Percentiles rank a stretch among this genome's conserved stretches.
phyloP scores from a whole-genome alignment of 164 flowering plant species.

The Aristolochia contorta region DNA sequence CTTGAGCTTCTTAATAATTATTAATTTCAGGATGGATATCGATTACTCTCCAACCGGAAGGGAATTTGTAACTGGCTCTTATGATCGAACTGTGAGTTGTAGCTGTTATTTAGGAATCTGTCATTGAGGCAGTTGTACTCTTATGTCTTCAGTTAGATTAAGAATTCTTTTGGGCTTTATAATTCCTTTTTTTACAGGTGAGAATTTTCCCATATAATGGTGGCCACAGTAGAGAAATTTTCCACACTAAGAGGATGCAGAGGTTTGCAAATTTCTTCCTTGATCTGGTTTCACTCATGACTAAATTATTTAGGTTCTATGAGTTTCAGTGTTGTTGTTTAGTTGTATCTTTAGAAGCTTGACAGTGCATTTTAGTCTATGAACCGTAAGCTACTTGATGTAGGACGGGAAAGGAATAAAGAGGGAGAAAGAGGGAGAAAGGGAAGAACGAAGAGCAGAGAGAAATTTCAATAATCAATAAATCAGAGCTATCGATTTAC shows the following conservation, averaged over 20 bases:
- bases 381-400: no score
- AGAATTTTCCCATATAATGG: constrained; percentile 88
- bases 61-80: constrained; percentile 95
- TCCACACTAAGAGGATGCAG: constrained; percentile 98
- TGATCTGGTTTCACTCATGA: no score
- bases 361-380: no score
- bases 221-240: constrained; percentile 87
- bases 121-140: not conserved
- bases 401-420: no score
- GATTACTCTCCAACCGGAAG: constrained; percentile 96
- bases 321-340: no score
- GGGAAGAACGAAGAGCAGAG: no score
- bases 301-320: no score
- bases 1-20: not conserved
- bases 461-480: no score
- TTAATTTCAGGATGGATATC: constrained; percentile 82
- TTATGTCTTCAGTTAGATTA: not conserved
- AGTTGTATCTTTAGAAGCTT: no score
- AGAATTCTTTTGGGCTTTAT: not conserved
- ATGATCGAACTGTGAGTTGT: constrained; percentile 81
- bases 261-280: constrained; percentile 32
- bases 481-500: no score
- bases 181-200: constrained; percentile 61
- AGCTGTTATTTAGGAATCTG: no score
- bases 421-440: no score